These are phyloP conservation scores for Limnanthes douglasii DNA, from an alignment of 345 rosid species.

Conservation along the genomic window DNA sequence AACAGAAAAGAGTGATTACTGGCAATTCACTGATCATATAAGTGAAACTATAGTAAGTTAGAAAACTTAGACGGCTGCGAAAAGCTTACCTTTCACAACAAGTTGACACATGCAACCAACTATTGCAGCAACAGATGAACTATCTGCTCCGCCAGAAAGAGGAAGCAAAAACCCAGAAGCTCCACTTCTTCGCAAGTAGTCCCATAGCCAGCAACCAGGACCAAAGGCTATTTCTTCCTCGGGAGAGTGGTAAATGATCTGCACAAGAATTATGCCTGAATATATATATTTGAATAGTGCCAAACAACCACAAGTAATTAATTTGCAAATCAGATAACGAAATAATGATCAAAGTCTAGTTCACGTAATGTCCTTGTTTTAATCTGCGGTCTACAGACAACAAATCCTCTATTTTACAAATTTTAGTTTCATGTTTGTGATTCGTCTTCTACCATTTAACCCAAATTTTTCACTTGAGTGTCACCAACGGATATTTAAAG, in stretches of 20 bases:
- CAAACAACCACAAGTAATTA: neutral
- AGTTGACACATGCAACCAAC: constrained; percentile 99
- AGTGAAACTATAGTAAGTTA: too few relatives aligned
- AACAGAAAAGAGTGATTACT: neutral
- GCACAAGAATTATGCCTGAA: constrained; percentile 6
- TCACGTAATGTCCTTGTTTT: too few relatives aligned
- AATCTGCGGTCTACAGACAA: too few relatives aligned
- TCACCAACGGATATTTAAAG: too few relatives aligned
- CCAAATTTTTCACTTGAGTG: too few relatives aligned
- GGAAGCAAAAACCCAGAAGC: constrained; percentile 98
- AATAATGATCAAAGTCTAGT: too few relatives aligned
- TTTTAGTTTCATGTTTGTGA: too few relatives aligned
- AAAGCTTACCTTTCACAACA: constrained; percentile 62
- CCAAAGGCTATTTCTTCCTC: constrained; percentile 97
- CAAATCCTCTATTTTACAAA: too few relatives aligned
- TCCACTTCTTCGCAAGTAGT: constrained; percentile 91
- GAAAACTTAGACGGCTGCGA: neutral
- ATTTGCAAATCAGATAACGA: too few relatives aligned
- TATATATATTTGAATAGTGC: neutral
- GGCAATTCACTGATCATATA: too few relatives aligned
- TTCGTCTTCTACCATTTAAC: too few relatives aligned
- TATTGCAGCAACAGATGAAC: constrained; percentile 95
- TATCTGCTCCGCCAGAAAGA: constrained; percentile 94
- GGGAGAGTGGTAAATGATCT: constrained; percentile 73
- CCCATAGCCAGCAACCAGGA: constrained; percentile 99